Base-by-base conservation (phyloP, 108 stramenopile genomes). In the Discostella pseudostelligera region DNA sequence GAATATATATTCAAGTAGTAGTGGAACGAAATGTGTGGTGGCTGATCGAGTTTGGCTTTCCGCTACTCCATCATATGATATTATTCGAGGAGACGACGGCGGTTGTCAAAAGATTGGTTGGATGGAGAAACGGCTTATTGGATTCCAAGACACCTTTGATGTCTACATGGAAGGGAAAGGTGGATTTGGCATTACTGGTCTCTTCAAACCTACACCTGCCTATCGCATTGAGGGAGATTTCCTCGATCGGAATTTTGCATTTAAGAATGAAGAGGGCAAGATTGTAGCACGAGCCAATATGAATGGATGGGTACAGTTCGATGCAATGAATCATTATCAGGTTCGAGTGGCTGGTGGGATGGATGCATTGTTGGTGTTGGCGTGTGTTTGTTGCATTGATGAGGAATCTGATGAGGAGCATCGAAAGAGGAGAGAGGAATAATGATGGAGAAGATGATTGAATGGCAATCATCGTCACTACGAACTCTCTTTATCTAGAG, bases 341-440 rank as follows among this genome's bases (percentile, higher is more conserved):
- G 72, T 90, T 10, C 74, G 82, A 55, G 71, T 90, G 0, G 84
- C 84, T 4, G 68, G 79, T 43, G 89, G 89, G 0, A 90, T 90
- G 89, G 89, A 90, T 72, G 78, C 85, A 22, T 48, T 81, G 11
- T 57, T 90, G 17, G 89, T 90, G 5, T 48, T 90, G 29, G 86
- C 89, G 17, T 90, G 89, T 76, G 72, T 76, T 8, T 90, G 89
- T 64, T 86, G 86, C 25, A 87, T 90, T 57, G 89, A 90, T 73
- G 89, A 90, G 70, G 88, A 90, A 67, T 87, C 87, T 61, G 89
- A 90, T 56, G 86, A 90, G 50, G 86, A 87, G 42, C 89, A 90
- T 48, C 77, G 81, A 36, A 74, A 82, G 60, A 62, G 58, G 50
- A 82, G 46, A 59, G 49, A 74, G 25, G 71, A 81, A 32, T 69